phyloP scores from a whole-genome alignment of 2,329 filamentous ascomycete species.

The Fusarium lyarnte region DNA sequence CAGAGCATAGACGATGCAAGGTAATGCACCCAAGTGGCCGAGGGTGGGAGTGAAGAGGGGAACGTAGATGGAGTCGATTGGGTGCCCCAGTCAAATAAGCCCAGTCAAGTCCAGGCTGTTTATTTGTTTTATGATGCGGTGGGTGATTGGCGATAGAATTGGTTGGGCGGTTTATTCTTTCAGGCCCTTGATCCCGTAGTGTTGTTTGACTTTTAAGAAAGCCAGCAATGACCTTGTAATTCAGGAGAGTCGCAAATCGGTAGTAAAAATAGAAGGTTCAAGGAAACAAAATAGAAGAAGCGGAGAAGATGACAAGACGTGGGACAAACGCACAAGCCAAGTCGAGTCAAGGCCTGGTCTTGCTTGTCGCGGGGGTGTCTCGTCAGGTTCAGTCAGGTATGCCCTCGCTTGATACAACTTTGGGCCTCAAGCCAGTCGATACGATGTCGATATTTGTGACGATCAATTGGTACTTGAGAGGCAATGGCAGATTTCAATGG shows the following conservation, averaged over 20 bases:
- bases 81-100: slow-evolving; percentile 24
- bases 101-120: slow-evolving; percentile 5
- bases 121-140: slow-evolving; percentile 17
- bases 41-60: slow-evolving; percentile 34
- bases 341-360: slow-evolving; percentile 6
- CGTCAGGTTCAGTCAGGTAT: slow-evolving; percentile 24
- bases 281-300: slow-evolving; percentile 29
- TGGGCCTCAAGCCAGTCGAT: slow-evolving; percentile 13
- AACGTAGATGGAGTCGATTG: slow-evolving; percentile 33
- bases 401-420: slow-evolving; percentile 22
- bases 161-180: slow-evolving; percentile 5
- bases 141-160: slow-evolving; percentile 11
- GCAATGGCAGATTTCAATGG: slow-evolving; percentile 5
- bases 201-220: not conserved
- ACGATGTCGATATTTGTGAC: slow-evolving; percentile 19
- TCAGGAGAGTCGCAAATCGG: not conserved
- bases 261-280: slow-evolving; percentile 25
- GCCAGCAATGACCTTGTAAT: slow-evolving; percentile 21
- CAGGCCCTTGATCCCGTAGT: not conserved
- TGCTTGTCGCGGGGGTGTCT: slow-evolving; percentile 7
- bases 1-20: slow-evolving; percentile 39
- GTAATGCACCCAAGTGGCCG: slow-evolving; percentile 45
- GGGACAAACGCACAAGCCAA: slow-evolving; percentile 3
- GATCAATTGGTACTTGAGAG: slow-evolving; percentile 5
- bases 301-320: slow-evolving; percentile 16